Evolutionary conservation across 2,329 filamentous ascomycete genomes (phyloP).

Genomic region (Alternaria arborescens): DNA sequence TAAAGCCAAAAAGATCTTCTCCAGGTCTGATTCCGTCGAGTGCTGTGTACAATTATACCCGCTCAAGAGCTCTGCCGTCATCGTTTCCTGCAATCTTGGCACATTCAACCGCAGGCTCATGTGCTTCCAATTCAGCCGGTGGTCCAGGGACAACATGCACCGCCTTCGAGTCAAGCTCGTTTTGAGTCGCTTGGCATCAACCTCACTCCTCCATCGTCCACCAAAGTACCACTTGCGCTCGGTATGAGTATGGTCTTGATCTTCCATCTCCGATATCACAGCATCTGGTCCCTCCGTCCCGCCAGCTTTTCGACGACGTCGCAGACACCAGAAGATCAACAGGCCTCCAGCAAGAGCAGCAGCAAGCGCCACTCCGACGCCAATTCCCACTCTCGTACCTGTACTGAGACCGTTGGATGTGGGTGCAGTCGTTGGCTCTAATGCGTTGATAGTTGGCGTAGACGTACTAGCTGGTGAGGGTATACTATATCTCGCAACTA

Average conservation of each 20-base stretch:
- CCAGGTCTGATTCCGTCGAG: no score
- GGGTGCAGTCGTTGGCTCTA: background rate
- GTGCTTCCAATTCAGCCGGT: conserved; percentile 6
- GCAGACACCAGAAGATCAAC: background rate
- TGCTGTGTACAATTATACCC: background rate
- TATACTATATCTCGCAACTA: background rate
- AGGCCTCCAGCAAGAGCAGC: background rate
- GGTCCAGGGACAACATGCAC: conserved; percentile 14
- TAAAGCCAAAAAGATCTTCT: background rate
- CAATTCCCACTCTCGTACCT: background rate
- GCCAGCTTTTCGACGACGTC: background rate
- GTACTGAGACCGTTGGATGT: background rate
- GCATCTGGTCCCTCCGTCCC: background rate
- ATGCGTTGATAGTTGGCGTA: background rate
- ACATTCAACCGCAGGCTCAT: background rate
- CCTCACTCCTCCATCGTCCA: conserved; percentile 10
- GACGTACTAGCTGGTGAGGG: background rate
- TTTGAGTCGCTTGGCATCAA: background rate
- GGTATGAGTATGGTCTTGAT: background rate
- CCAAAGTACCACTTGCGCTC: conserved; percentile 13
- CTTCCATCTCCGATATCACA: background rate
- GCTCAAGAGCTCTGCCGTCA: background rate
- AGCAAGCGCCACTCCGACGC: background rate
- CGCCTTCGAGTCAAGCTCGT: conserved; percentile 16
- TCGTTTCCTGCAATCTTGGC: background rate